Conservation (phyloP, 345 rosid species). For the Populus simonii region DNA sequence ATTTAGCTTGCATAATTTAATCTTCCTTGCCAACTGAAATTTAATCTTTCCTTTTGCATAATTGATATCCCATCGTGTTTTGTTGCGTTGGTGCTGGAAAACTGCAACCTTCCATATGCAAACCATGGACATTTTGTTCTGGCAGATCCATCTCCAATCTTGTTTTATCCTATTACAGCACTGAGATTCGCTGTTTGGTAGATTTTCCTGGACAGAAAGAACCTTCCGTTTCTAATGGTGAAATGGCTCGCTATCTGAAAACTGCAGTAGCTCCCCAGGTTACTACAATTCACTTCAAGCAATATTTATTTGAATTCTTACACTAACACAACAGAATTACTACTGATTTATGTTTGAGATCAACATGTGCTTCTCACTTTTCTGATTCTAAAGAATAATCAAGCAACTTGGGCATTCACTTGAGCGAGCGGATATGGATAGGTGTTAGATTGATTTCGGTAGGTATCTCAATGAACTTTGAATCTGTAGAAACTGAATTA, state of each 20-base stretch:
- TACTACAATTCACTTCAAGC: no score
- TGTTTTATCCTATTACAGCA: constrained; percentile 1
- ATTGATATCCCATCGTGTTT: neutral
- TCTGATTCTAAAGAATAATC: no score
- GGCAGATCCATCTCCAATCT: neutral
- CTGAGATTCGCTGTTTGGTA: neutral
- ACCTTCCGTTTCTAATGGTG: constrained; percentile 3
- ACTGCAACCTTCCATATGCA: neutral
- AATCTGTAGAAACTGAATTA: no score
- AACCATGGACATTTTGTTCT: neutral
- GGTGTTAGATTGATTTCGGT: neutral
- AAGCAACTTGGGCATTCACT: neutral
- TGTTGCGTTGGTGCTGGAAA: neutral
- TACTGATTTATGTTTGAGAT: no score
- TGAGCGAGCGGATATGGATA: neutral
- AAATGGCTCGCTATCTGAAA: neutral
- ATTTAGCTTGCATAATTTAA: neutral
- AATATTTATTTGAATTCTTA: no score
- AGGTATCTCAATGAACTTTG: neutral
- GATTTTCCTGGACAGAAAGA: neutral
- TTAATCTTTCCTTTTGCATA: no score
- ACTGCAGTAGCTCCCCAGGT: neutral
- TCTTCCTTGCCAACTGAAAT: neutral
- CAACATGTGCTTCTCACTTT: no score
- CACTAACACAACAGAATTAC: neutral